phyloP scores from a whole-genome alignment of 805 yeast genomes.

The Sungouiella blattae region DNA sequence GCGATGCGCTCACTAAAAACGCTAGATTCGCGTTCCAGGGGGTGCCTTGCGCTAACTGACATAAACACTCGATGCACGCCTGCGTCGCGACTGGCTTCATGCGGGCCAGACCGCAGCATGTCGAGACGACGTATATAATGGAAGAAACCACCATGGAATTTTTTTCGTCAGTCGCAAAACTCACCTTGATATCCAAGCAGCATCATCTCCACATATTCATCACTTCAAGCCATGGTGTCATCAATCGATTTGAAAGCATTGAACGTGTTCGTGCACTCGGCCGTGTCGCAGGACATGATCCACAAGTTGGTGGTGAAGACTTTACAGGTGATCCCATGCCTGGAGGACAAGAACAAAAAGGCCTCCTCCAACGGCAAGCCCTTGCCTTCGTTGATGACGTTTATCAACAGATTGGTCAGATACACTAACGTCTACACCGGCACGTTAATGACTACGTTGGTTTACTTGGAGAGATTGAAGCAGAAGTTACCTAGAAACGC shows the following conservation, averaged over 20 bases:
- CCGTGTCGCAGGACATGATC: constrained; percentile 73
- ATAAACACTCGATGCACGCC: background rate
- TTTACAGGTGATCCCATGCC: constrained; percentile 64
- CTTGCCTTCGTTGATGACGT: constrained; percentile 70
- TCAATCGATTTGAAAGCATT: constrained; percentile 49
- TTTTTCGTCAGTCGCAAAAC: background rate
- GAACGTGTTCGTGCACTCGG: constrained; percentile 55
- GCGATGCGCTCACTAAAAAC: background rate
- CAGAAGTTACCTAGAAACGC: constrained; percentile 64
- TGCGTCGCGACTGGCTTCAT: background rate
- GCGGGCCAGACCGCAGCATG: background rate
- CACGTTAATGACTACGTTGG: constrained; percentile 68
- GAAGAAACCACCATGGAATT: background rate
- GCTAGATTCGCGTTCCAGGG: constrained; percentile 1
- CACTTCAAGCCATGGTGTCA: constrained; percentile 16
- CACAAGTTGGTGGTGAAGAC: constrained; percentile 65
- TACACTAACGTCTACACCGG: constrained; percentile 80
- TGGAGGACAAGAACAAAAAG: constrained; percentile 33
- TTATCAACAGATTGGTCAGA: constrained; percentile 66
- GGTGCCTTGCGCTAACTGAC: background rate
- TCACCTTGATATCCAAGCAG: background rate
- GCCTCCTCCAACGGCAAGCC: constrained; percentile 33
- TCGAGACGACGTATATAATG: background rate
- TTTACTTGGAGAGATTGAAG: constrained; percentile 61
- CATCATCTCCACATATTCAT: background rate